A percentile compares a stretch with the other conserved stretches of the same genome.
phyloP scores from a whole-genome alignment of 176 grass and related monocot genomes.

The Cymbopogon citratus region DNA sequence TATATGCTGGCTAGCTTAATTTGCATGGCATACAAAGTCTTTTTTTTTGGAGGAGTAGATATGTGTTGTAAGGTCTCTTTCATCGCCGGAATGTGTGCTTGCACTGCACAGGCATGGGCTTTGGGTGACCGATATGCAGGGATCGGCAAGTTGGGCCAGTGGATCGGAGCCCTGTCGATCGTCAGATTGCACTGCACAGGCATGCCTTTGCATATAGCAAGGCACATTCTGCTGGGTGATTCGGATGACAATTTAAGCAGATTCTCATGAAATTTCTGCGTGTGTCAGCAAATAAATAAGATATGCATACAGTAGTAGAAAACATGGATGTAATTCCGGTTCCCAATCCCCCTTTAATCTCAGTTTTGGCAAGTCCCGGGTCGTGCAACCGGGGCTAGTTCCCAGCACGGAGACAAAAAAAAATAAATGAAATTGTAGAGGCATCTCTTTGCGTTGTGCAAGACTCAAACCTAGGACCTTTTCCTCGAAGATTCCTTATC shows the following conservation, averaged over 20 bases:
- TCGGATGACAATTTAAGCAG: neutral
- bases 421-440: too few species aligned
- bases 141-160: neutral
- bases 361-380: too few species aligned
- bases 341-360: too few species aligned
- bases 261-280: neutral
- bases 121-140: neutral
- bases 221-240: too few species aligned
- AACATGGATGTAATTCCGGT: too few species aligned
- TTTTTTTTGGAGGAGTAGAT: neutral
- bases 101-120: neutral
- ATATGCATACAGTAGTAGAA: too few species aligned
- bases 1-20: too few species aligned
- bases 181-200: neutral
- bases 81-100: neutral
- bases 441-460: too few species aligned
- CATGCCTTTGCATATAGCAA: neutral
- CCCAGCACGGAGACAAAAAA: too few species aligned
- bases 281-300: neutral
- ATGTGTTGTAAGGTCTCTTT: neutral
- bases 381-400: too few species aligned
- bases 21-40: neutral
- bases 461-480: too few species aligned
- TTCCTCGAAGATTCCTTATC: too few species aligned
- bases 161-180: neutral